phyloP scores from a whole-genome alignment of 2,329 filamentous ascomycete species.

The Aspergillus latus region DNA sequence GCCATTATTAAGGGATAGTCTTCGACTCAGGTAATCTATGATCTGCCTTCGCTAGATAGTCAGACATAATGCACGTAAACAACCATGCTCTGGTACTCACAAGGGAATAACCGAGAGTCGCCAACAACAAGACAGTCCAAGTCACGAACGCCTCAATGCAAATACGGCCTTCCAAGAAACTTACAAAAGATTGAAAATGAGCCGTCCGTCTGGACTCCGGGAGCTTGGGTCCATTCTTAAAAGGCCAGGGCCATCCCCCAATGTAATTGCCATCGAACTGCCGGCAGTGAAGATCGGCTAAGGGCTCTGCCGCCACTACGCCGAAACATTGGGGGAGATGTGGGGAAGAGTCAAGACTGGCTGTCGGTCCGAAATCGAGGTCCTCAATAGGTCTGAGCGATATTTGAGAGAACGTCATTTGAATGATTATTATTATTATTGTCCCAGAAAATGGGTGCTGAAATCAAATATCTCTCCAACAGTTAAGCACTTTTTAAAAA shows the following conservation, averaged over 20 bases:
- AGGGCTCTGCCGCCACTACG: conserved; percentile 31
- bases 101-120: neutral
- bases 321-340: conserved; percentile 21
- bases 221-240: conserved; percentile 26
- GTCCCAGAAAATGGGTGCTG: too few species aligned
- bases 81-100: neutral
- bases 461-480: neutral
- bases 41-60: neutral
- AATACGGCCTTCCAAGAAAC: conserved; percentile 9
- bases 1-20: conserved; percentile 42
- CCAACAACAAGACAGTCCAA: neutral
- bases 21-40: neutral
- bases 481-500: neutral
- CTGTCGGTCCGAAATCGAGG: neutral
- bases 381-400: neutral
- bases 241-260: conserved; percentile 22
- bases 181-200: conserved; percentile 26
- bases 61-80: neutral
- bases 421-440: too few species aligned
- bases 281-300: conserved; percentile 41
- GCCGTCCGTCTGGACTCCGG: conserved; percentile 44
- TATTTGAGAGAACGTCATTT: too few species aligned
- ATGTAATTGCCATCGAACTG: conserved; percentile 20
- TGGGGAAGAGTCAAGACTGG: conserved; percentile 19
- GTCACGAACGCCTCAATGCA: neutral